These are phyloP conservation scores for Xerocomellus dryophilus DNA, from an alignment of 768 basidiomycete species.

Conservation along the genomic window DNA sequence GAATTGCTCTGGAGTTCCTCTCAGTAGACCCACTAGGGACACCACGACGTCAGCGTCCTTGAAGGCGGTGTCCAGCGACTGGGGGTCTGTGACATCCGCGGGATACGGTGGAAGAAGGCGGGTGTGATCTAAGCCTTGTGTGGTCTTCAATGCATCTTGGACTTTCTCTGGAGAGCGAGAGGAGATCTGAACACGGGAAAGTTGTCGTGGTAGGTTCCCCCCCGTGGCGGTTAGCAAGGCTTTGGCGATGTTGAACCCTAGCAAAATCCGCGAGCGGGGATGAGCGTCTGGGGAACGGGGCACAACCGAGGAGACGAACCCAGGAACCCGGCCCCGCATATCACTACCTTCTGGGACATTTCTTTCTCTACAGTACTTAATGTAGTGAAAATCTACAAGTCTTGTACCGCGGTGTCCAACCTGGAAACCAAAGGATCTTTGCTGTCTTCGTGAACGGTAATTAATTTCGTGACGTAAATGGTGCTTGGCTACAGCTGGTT, in stretches of 20 bases:
- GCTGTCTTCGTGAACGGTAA: constrained; percentile 1
- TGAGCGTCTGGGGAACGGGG: constrained; percentile 1
- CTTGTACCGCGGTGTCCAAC: background rate
- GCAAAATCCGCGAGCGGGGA: background rate
- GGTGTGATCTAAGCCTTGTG: constrained; percentile 31
- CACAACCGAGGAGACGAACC: constrained; percentile 38
- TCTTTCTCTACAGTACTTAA: background rate
- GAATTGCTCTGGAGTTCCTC: too few relatives aligned
- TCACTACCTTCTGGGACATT: constrained; percentile 40
- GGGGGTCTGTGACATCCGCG: constrained; percentile 52
- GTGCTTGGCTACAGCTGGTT: too few relatives aligned
- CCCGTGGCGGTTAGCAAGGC: constrained; percentile 39
- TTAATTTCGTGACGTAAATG: constrained; percentile 4
- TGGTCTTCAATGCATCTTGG: constrained; percentile 31
- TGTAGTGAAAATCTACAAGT: background rate
- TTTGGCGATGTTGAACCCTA: constrained; percentile 60
- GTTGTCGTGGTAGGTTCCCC: constrained; percentile 15
- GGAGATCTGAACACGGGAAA: constrained; percentile 47
- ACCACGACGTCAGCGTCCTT: constrained; percentile 55
- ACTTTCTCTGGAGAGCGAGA: constrained; percentile 54
- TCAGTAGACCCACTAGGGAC: constrained; percentile 39
- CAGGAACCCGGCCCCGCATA: constrained; percentile 60
- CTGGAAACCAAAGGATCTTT: background rate
- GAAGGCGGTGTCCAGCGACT: constrained; percentile 48
- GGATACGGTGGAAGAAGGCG: constrained; percentile 41